A percentile compares a stretch with the other conserved stretches of the same genome.
These are phyloP conservation scores for Draba incana DNA, from an alignment of 345 rosid species.

Conservation along the genomic window DNA sequence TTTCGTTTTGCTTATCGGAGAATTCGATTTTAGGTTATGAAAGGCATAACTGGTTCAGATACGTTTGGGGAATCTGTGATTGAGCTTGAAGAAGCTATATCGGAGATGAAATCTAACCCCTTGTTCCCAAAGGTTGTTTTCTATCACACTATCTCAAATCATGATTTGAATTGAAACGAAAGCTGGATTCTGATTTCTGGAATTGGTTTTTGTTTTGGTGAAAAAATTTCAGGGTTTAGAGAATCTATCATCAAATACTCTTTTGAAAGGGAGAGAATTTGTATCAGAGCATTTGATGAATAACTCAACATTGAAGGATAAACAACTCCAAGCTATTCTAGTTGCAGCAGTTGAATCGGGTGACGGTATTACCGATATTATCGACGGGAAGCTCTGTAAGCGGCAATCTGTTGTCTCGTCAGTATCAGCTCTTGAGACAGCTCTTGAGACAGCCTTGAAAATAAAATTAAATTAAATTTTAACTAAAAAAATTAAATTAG, in stretches of 20 bases:
- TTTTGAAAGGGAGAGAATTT: constrained; percentile 51
- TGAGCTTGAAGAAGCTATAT: constrained; percentile 67
- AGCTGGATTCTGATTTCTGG: background rate
- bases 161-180: background rate
- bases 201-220: background rate
- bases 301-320: constrained; percentile 62
- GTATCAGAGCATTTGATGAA: constrained; percentile 52
- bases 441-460: too few species aligned
- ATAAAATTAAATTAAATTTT: too few species aligned
- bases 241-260: constrained; percentile 58
- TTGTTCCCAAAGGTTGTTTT: constrained; percentile 75
- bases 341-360: constrained; percentile 52
- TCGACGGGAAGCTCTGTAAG: constrained; percentile 48
- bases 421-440: constrained; percentile 48
- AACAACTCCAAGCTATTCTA: constrained; percentile 65
- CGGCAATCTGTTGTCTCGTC: constrained; percentile 62
- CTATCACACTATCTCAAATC: background rate
- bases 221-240: constrained; percentile 64
- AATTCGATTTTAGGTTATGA: constrained; percentile 46
- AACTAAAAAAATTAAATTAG: too few species aligned
- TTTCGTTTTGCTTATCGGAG: constrained; percentile 10
- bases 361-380: constrained; percentile 45
- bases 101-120: constrained; percentile 54
- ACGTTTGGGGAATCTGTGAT: constrained; percentile 51
- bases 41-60: constrained; percentile 48